Base-by-base conservation (phyloP, 1,139 yeast genomes). In the Debaryomyces psychrophilus region DNA sequence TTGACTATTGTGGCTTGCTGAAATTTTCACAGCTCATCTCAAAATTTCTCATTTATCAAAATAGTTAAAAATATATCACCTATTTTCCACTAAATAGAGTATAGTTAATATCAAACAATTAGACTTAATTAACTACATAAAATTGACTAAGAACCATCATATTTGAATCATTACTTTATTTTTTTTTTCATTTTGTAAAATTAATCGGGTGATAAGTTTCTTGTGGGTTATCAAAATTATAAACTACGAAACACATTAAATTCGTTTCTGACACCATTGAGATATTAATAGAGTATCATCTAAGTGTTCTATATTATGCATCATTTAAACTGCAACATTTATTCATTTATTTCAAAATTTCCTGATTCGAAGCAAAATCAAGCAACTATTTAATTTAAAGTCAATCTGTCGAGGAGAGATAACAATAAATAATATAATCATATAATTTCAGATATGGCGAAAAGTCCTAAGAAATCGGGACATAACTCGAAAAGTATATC, bases 391-490 rank as follows among this genome's bases (percentile, higher is more conserved):
- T 35, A 22, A 35, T 12, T 35, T 35, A 33, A 7, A 20, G 20
- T 28, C 22, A 35, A n/a, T 25, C 14, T 22, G n/a, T 14, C 22
- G 28, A 35, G 28, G 27, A 35, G 28, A 35, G 18, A 17, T 22
- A 35, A 35, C n/a, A 34, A 22, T 27, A 22, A 15, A 28, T 15
- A 26, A 41, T 18, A 33, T 18, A 34, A 37, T 35, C 8, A 31
- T n/a, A 41, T 15, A 41, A 22, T 12, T 8, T 9, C 25, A 29
- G 38, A 39, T 22, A 67, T 67, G 73, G 68, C 63, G 33, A 68
- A 66, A 51, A 62, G 65, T 55, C 71, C 70, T 31, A 63, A 66
- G 51, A 63, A 65, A 49, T 37, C 49, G 34, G 40, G 44, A 25
- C 43, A 28, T 35, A 43, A 36, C 31, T 36, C 38, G 23, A 42